phyloP scores from a whole-genome alignment of 2,329 filamentous ascomycete genomes.

The Akanthomyces muscarius region DNA sequence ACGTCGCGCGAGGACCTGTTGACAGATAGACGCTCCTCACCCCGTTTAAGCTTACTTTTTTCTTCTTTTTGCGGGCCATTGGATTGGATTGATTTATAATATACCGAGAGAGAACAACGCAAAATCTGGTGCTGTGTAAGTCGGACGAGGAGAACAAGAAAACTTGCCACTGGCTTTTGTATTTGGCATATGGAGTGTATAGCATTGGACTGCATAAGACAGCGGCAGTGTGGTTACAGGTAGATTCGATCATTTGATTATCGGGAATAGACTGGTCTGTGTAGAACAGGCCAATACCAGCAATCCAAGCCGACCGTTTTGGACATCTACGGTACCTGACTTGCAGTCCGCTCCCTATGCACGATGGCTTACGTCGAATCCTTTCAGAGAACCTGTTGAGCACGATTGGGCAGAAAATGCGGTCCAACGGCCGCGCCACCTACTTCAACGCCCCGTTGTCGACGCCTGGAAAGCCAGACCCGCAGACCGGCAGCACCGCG shows the following conservation, averaged over 20 bases:
- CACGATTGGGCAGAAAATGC: too few relatives aligned
- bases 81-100: background rate
- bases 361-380: too few relatives aligned
- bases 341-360: too few relatives aligned
- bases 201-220: background rate
- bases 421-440: too few relatives aligned
- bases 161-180: background rate
- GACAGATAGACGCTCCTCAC: background rate
- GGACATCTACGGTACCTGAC: background rate
- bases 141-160: background rate
- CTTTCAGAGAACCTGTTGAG: too few relatives aligned
- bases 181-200: constrained; percentile 3
- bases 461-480: too few relatives aligned
- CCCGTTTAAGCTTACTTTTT: background rate
- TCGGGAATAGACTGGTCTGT: background rate
- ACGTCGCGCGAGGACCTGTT: constrained; percentile 38
- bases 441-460: too few relatives aligned
- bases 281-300: background rate
- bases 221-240: background rate
- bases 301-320: background rate
- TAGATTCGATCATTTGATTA: constrained; percentile 5
- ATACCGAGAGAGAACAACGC: background rate
- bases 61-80: background rate
- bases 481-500: too few relatives aligned
- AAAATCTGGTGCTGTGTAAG: background rate